Percentiles rank a stretch among this genome's conserved stretches.
Evolutionary conservation across 2,329 filamentous ascomycete species (phyloP).

Genomic region (Sordariomycetes sp.): DNA sequence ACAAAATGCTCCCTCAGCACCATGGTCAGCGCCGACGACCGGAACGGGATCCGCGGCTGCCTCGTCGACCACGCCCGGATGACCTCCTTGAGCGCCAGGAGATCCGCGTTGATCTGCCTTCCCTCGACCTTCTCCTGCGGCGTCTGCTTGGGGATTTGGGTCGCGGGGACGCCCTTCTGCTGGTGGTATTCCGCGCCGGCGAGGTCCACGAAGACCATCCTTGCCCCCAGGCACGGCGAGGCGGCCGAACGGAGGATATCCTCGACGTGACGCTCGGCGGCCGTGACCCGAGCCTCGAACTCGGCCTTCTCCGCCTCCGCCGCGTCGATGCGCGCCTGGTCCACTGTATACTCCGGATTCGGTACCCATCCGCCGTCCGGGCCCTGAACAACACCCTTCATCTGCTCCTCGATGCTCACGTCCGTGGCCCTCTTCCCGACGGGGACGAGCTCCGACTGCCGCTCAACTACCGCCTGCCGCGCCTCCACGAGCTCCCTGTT

Average conservation of each 20-base stretch:
- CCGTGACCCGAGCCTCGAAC: constrained; percentile 17
- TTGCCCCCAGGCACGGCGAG: constrained; percentile 21
- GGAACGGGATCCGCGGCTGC: constrained; percentile 22
- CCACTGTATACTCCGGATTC: constrained; percentile 18
- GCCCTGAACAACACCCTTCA: constrained; percentile 13
- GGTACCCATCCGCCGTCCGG: constrained; percentile 17
- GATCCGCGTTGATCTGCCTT: constrained; percentile 28
- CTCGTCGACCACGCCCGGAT: constrained; percentile 23
- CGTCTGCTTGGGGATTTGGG: constrained; percentile 13
- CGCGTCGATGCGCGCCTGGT: constrained; percentile 23
- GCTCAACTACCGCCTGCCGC: constrained; percentile 19
- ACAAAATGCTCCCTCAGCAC: constrained; percentile 23
- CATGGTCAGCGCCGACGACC: constrained; percentile 27
- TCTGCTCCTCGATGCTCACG: constrained; percentile 23
- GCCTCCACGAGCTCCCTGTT: constrained; percentile 19
- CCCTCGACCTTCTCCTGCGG: constrained; percentile 24
- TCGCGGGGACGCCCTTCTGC: constrained; percentile 9
- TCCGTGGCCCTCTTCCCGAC: constrained; percentile 26
- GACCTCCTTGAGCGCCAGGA: constrained; percentile 29
- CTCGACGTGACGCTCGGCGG: constrained; percentile 18
- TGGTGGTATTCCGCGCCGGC: constrained; percentile 28
- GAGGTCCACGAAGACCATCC: constrained; percentile 29
- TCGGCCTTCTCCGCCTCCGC: constrained; percentile 22
- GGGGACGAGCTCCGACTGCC: constrained; percentile 28
- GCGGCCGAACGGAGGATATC: constrained; percentile 10